Base-by-base conservation (phyloP, 2,329 filamentous ascomycete species). In the Exophiala bonariae region DNA sequence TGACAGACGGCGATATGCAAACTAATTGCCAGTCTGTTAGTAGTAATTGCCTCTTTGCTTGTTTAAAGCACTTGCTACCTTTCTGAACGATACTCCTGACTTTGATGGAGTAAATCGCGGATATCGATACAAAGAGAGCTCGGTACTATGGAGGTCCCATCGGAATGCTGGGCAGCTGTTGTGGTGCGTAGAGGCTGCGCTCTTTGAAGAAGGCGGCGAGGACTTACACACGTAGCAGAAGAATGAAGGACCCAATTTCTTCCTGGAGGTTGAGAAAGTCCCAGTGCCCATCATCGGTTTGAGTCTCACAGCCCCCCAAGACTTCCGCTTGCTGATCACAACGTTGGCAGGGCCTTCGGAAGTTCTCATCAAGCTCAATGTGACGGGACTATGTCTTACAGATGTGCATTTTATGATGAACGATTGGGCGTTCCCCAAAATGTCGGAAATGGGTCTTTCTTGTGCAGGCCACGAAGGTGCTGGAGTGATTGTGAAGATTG, bases 351-450 rank as follows among this genome's bases (percentile, higher is more conserved):
- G 72, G 13, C 72, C 74, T 5, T 68, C 78, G 40, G 78, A 82
- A 49, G 63, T 82, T 17, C 68, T 82, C 4, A 68, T 82, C 56
- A 74, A 72, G 41, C 67, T 82, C 37, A 82, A 80, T 47, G 70
- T 69, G 14, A 82, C 79, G 1, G 79, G 80, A 0, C 67, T 83
- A 34, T 82, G 79, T 63, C 73, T 75, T 50, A 73, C 70, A 18
- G 79, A 82, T 55, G 63, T 83, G 13, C 78, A 82, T 58, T 75
- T 75, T 61, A 79, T 80, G 75, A 40, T 46, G 36, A 41, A 48
- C 17, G 48, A 46, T 36, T 35, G 34, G 26, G 14, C 14, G 3
- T 28, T 41, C 16, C 49, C 43, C 7, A 40, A 41, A 23, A 53
- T 53, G 50, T 46, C 41, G 10, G 47, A 50, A 3, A 19, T 43